These are phyloP conservation scores for Pogostemon cablin DNA, from an alignment of 257 asterid genomes.

Conservation along the genomic window DNA sequence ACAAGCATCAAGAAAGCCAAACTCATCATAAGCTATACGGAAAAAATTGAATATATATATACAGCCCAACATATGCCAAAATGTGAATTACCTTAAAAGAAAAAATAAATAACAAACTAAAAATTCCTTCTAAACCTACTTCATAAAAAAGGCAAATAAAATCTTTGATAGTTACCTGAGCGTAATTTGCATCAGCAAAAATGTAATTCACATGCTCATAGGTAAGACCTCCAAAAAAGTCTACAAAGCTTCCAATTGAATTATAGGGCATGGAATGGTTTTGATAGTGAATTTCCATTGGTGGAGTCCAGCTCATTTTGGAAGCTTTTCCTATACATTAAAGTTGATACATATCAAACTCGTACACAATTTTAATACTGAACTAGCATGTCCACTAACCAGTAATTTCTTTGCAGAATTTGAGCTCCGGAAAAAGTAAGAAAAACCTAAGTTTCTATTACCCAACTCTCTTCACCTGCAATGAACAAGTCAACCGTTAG, in stretches of 20 bases:
- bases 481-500: constrained; percentile 12
- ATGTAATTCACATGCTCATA: constrained; percentile 87
- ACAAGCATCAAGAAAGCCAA: constrained; percentile 17
- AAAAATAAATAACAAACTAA: constrained; percentile 22
- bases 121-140: constrained; percentile 12
- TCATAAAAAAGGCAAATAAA: constrained; percentile 17
- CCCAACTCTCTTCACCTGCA: constrained; percentile 37
- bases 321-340: constrained; percentile 27
- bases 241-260: constrained; percentile 86
- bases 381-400: constrained; percentile 26
- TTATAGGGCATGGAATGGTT: constrained; percentile 74
- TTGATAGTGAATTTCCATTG: constrained; percentile 65
- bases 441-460: constrained; percentile 4
- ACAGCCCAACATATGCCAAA: not conserved
- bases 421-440: constrained; percentile 14
- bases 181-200: constrained; percentile 65
- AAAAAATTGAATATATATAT: not conserved
- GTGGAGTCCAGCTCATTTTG: constrained; percentile 66
- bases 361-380: constrained; percentile 17
- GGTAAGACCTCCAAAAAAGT: constrained; percentile 87
- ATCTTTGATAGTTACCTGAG: constrained; percentile 55
- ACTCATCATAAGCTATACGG: constrained; percentile 12
- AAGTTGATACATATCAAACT: constrained; percentile 1
- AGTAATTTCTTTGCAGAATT: constrained; percentile 19
- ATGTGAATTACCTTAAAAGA: constrained; percentile 11